Evolutionary conservation across 192 early-diverging fungal genomes (phyloP).

Genomic region (Rhizoclosmatium sp.): DNA sequence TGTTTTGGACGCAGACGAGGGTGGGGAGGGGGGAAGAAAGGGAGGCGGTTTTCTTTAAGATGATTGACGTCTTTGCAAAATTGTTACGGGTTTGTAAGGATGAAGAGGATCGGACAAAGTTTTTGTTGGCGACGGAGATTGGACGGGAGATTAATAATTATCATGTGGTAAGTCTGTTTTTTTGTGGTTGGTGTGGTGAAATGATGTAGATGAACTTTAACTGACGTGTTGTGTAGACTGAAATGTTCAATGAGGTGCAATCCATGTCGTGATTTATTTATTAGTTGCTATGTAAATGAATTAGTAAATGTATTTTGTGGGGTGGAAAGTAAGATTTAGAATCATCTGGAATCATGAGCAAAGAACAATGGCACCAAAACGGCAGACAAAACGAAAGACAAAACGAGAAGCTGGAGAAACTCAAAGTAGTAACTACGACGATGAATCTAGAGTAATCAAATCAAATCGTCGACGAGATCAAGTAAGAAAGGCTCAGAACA

Average conservation of each 20-base stretch:
- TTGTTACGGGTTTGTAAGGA: background rate
- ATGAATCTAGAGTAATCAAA: too few species aligned
- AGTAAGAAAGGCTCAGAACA: background rate
- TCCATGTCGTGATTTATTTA: background rate
- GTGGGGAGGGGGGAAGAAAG: background rate
- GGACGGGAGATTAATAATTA: conserved; percentile 8
- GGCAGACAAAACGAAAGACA: too few species aligned
- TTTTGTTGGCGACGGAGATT: background rate
- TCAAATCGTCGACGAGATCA: background rate
- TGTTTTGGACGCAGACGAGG: background rate
- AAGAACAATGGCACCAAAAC: too few species aligned
- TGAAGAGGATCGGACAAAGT: conserved; percentile 23
- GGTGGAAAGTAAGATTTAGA: too few species aligned
- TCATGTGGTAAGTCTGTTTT: conserved; percentile 4
- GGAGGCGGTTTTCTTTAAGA: conserved; percentile 1
- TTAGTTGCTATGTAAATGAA: too few species aligned
- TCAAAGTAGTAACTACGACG: too few species aligned
- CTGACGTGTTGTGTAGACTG: background rate
- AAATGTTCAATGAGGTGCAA: conserved; percentile 9
- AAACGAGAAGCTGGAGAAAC: too few species aligned
- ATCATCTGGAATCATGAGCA: too few species aligned
- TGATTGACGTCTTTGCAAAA: conserved; percentile 6
- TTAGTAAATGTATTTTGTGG: too few species aligned
- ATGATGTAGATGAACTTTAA: background rate
- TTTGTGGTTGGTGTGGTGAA: background rate